Conservation (phyloP, 371 early-diverging fungal genomes). For the Mucor velutinosus region DNA sequence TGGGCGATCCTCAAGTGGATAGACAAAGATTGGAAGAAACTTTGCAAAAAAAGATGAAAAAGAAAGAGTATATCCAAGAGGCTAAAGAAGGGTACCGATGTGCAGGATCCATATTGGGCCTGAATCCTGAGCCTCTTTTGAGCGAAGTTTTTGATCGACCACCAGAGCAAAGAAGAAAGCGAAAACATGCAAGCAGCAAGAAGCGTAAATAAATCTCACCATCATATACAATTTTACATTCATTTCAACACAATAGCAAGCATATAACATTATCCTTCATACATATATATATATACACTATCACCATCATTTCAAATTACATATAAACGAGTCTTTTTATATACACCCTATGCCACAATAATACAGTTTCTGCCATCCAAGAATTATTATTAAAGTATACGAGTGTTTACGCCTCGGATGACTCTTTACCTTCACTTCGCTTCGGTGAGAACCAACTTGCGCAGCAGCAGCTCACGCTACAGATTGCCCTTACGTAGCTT, state of each 20-base stretch:
- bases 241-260: background rate
- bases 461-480: too few relatives aligned
- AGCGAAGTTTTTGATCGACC: constrained; percentile 9
- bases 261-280: background rate
- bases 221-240: background rate
- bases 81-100: constrained; percentile 41
- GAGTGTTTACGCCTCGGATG: too few relatives aligned
- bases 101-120: constrained; percentile 33
- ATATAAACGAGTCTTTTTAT: too few relatives aligned
- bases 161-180: background rate
- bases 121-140: constrained; percentile 26
- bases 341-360: too few relatives aligned
- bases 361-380: too few relatives aligned
- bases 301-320: too few relatives aligned
- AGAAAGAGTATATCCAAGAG: constrained; percentile 31
- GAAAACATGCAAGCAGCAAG: background rate
- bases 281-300: background rate
- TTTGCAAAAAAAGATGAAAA: constrained; percentile 24
- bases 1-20: constrained; percentile 42
- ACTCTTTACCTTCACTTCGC: too few relatives aligned
- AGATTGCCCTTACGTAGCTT: too few relatives aligned
- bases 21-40: constrained; percentile 32
- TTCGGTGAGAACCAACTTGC: too few relatives aligned
- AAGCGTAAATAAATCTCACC: background rate
- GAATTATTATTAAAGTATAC: too few relatives aligned